Percentiles rank a stretch among this genome's conserved stretches.
Evolutionary conservation across 805 yeast species (phyloP).

Genomic region (Candida anglica): DNA sequence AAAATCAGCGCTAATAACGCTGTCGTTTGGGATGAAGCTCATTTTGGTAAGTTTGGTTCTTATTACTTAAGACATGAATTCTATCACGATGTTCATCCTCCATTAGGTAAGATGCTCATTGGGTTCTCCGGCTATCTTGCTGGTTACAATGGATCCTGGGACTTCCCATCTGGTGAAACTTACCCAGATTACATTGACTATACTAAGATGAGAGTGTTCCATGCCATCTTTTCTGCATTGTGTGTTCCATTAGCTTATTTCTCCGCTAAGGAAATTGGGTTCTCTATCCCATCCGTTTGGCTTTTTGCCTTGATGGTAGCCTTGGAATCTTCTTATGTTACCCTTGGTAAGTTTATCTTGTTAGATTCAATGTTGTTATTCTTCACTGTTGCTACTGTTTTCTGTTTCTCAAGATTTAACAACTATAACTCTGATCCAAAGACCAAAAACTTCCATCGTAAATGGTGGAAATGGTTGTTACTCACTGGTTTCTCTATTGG

Average conservation of each 20-base stretch:
- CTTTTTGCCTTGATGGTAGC: conserved; percentile 60
- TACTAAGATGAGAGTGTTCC: conserved; percentile 66
- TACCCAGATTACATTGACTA: conserved; percentile 64
- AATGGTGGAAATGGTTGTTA: conserved; percentile 93
- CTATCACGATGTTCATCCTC: conserved; percentile 97
- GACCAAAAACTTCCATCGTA: conserved; percentile 51
- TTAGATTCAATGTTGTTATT: conserved; percentile 74
- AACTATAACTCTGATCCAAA: conserved; percentile 41
- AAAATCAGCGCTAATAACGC: conserved; percentile 62
- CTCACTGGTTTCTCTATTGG: conserved; percentile 86
- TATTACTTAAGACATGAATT: conserved; percentile 83
- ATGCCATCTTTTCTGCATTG: conserved; percentile 62
- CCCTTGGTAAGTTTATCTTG: conserved; percentile 69
- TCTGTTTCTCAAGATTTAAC: conserved; percentile 69
- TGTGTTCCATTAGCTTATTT: conserved; percentile 70
- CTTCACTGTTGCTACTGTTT: conserved; percentile 76
- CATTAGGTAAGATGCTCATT: conserved; percentile 89
- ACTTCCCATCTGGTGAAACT: conserved; percentile 60
- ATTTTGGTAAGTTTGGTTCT: conserved; percentile 95
- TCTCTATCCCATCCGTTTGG: conserved; percentile 48
- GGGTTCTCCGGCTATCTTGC: conserved; percentile 80
- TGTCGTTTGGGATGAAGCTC: conserved; percentile 98
- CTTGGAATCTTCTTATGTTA: conserved; percentile 65
- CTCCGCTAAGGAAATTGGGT: conserved; percentile 59
- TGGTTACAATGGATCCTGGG: conserved; percentile 78